A percentile compares a stretch with the other conserved stretches of the same genome.
phyloP scores from a whole-genome alignment of 2,329 filamentous ascomycete genomes.

The Ophiostoma triangulosporum region DNA sequence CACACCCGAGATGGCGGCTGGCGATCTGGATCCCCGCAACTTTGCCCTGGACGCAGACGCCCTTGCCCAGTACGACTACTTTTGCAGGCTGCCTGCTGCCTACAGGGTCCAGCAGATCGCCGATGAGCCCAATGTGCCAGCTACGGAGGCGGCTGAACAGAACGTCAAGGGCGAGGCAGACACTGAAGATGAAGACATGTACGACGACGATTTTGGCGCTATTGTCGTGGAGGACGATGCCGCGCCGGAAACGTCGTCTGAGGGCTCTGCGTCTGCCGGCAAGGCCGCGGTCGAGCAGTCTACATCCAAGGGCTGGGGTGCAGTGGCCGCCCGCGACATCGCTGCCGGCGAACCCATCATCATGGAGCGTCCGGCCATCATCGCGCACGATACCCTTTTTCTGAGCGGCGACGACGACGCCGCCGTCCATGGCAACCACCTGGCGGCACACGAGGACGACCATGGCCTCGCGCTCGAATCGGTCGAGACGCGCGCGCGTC shows the following conservation, averaged over 20 bases:
- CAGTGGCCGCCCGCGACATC: slow-evolving; percentile 20
- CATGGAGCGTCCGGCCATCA: slow-evolving; percentile 20
- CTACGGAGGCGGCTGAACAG: background rate
- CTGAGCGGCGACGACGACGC: background rate
- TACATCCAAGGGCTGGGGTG: slow-evolving; percentile 23
- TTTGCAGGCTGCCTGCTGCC: background rate
- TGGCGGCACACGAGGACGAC: slow-evolving; percentile 3
- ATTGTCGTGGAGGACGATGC: background rate
- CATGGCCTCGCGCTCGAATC: slow-evolving; percentile 10
- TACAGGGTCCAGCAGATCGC: background rate
- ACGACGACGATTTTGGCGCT: background rate
- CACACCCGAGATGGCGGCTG: slow-evolving; percentile 22
- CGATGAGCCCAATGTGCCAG: background rate
- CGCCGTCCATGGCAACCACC: background rate
- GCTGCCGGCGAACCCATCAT: slow-evolving; percentile 19
- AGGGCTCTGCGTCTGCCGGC: background rate
- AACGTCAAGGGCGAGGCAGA: background rate
- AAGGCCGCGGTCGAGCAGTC: slow-evolving; percentile 9
- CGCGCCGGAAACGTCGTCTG: too few relatives aligned
- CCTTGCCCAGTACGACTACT: background rate
- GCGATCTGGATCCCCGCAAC: slow-evolving; percentile 8
- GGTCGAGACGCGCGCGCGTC: background rate
- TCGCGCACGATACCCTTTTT: slow-evolving; percentile 12
- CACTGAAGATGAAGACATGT: background rate
- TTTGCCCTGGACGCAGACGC: background rate